A percentile compares a stretch with the other conserved stretches of the same genome.
Conservation (phyloP, 108 stramenopile genomes). For the Skeletonema marinoi region DNA sequence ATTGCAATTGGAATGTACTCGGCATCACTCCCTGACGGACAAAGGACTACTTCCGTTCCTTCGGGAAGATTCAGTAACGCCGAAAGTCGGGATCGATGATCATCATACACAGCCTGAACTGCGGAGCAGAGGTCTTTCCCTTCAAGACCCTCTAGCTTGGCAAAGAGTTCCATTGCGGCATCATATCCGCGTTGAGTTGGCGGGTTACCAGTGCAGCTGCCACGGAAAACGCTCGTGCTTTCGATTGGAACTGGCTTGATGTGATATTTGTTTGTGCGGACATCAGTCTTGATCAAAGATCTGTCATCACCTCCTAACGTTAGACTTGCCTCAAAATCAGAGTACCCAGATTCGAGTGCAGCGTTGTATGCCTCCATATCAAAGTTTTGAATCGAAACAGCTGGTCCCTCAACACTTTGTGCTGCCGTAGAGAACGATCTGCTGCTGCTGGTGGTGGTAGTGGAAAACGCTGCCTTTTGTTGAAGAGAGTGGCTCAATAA, state of each 20-base stretch:
- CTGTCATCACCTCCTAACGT: conserved; percentile 73
- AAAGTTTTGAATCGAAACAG: background rate
- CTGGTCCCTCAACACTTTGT: conserved; percentile 9
- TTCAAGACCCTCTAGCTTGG: conserved; percentile 22
- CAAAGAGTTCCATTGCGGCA: conserved; percentile 61
- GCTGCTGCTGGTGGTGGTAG: conserved; percentile 14
- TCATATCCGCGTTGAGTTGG: conserved; percentile 66
- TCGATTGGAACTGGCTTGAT: conserved; percentile 61
- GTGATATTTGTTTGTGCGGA: conserved; percentile 46
- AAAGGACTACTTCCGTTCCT: conserved; percentile 62
- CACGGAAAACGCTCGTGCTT: conserved; percentile 57
- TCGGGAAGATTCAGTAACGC: conserved; percentile 51
- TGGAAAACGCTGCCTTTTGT: conserved; percentile 40
- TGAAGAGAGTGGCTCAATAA: conserved; percentile 65
- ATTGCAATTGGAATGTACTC: conserved; percentile 75
- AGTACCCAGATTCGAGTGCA: conserved; percentile 53
- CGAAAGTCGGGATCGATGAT: conserved; percentile 56
- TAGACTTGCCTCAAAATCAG: conserved; percentile 56
- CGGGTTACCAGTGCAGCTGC: conserved; percentile 73
- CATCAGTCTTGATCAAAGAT: conserved; percentile 34
- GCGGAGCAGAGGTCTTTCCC: conserved; percentile 18
- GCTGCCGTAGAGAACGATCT: conserved; percentile 9
- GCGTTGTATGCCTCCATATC: conserved; percentile 33
- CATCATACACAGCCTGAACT: conserved; percentile 46
- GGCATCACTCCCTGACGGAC: conserved; percentile 71